phyloP scores from a whole-genome alignment of 345 rosid genomes.

The Moricandia moricandioides region DNA sequence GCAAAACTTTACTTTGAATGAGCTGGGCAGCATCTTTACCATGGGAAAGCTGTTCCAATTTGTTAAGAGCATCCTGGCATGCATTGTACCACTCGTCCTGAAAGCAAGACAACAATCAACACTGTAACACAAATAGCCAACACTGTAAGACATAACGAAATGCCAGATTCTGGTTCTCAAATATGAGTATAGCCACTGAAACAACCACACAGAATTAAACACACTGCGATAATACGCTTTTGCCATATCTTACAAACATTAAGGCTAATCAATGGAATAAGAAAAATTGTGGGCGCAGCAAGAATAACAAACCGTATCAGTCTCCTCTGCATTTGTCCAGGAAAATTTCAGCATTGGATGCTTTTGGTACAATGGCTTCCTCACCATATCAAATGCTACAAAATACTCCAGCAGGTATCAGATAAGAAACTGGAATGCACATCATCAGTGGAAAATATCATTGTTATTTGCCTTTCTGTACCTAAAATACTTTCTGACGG shows the following conservation, averaged over 20 bases:
- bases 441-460: constrained; percentile 1
- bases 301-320: constrained; percentile 65
- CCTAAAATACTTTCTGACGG: constrained; percentile 66
- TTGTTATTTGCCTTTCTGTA: constrained; percentile 34
- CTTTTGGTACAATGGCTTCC: constrained; percentile 86
- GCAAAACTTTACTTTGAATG: constrained; percentile 68
- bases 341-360: constrained; percentile 94
- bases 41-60: constrained; percentile 60
- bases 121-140: constrained; percentile 19
- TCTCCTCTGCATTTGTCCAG: constrained; percentile 83
- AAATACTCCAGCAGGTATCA: constrained; percentile 24
- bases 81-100: constrained; percentile 88
- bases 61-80: constrained; percentile 67
- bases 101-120: constrained; percentile 22
- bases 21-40: constrained; percentile 67
- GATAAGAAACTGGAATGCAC: constrained; percentile 19
- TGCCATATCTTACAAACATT: constrained; percentile 18
- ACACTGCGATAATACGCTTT: background rate
- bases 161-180: constrained; percentile 15
- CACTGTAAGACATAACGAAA: constrained; percentile 14
- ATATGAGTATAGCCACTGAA: constrained; percentile 13
- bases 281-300: constrained; percentile 14
- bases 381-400: constrained; percentile 83
- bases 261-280: background rate
- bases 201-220: background rate